phyloP scores from a whole-genome alignment of 257 asterid species.

The Thymus quinquecostatus region DNA sequence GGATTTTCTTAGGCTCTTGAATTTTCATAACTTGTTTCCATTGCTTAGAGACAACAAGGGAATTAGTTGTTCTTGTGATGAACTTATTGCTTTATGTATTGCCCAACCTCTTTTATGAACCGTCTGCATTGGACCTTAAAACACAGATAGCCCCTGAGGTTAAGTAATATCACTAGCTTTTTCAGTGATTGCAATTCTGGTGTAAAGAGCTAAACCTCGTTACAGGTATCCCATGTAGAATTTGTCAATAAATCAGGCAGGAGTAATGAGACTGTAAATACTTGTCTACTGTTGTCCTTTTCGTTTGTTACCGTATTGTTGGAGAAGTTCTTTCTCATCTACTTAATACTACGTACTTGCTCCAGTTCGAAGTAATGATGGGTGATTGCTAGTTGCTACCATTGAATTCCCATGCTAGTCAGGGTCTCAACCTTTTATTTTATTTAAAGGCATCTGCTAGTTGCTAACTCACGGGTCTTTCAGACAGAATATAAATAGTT shows the following conservation, averaged over 20 bases:
- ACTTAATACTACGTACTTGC: neutral
- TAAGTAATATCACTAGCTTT: neutral
- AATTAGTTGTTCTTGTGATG: conserved; percentile 38
- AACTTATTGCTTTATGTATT: conserved; percentile 22
- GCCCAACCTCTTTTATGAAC: neutral
- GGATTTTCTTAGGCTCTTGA: conserved; percentile 21
- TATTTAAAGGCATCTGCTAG: no score
- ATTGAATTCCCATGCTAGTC: neutral
- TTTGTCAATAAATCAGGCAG: neutral
- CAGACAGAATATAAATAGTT: neutral
- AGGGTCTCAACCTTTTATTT: neutral
- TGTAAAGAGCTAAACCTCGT: neutral
- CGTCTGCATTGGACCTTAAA: neutral
- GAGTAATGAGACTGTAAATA: neutral
- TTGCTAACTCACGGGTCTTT: neutral
- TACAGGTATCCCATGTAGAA: neutral
- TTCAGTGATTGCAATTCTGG: neutral
- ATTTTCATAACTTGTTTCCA: neutral
- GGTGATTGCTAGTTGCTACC: neutral
- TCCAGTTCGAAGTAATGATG: neutral
- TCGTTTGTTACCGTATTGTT: neutral
- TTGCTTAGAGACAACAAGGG: neutral
- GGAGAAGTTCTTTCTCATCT: no score
- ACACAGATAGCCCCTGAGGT: neutral
- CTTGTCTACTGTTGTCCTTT: neutral